Base-by-base conservation (phyloP, 2,329 filamentous ascomycete genomes). In the Diaporthe helianthi region DNA sequence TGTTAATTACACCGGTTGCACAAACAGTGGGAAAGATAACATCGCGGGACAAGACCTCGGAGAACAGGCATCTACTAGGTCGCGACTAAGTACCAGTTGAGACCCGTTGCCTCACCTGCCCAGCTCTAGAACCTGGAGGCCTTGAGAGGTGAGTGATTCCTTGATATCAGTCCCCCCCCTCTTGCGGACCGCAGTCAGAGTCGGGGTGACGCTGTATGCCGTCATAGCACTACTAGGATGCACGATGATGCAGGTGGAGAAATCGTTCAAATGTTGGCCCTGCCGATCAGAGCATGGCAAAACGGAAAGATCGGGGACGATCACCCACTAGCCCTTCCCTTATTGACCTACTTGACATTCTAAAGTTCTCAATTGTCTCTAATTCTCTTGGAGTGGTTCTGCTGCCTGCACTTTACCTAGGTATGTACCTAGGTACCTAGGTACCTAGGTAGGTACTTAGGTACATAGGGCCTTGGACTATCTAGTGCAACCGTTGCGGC, bases 181-280 rank as follows among this genome's bases (percentile, higher is more conserved):
- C 38, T 33, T 47, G 38, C 29, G n/a, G n/a, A n/a, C 44, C 44
- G 29, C 44, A 22, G n/a, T 49, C 15, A 17, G 38, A 60, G 17
- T 63, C 33, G 44, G 41, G 58, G 58, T 63, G 58, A 63, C 58
- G 58, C 29, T 49, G 58, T 63, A 63, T 63, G 58, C 58, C 58
- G 58, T 63, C 58, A 63, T 63, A 33, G 44, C 58, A 49, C 58
- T 63, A 63, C 33, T 24, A 41, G 7, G n/a, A 63, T 63, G 58
- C 58, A 63, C 44, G 58, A 49, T 63, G 58, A 63, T 63, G 58
- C 58, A 63, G 58, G 26, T 24, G 13, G n/a, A 49, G 2, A 8
- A 24, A n/a, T n/a, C n/a, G n/a, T n/a, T n/a, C n/a, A n/a, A n/a
- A 41, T 41, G 33, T 44, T 36, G 29, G 44, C 29, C 58, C 24